Percentiles rank a stretch among this genome's conserved stretches.
phyloP scores from a whole-genome alignment of 441 rosid genomes.

The Erodium chrysanthum region DNA sequence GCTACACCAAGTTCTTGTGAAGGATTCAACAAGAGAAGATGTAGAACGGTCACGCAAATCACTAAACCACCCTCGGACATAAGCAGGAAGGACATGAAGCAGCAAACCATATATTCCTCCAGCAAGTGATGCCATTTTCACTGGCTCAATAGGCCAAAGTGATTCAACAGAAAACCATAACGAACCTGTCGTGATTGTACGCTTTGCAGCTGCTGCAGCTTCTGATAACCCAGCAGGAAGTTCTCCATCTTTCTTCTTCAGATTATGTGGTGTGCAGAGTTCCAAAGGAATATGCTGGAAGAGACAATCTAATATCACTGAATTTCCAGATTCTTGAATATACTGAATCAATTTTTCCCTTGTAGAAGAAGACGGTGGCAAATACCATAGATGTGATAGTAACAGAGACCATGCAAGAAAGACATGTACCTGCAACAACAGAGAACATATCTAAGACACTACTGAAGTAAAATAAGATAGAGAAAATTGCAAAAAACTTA shows the following conservation, averaged over 20 bases:
- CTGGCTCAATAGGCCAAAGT: conserved; percentile 65
- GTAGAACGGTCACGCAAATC: conserved; percentile 73
- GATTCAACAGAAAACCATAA: conserved; percentile 57
- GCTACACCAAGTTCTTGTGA: conserved; percentile 90
- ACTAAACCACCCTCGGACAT: conserved; percentile 83
- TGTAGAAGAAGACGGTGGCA: conserved; percentile 51
- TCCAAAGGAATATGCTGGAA: conserved; percentile 87
- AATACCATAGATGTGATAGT: conserved; percentile 57
- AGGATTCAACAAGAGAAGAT: conserved; percentile 59
- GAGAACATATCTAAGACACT: background rate
- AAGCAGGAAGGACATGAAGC: conserved; percentile 86
- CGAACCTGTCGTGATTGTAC: conserved; percentile 57
- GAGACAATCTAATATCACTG: conserved; percentile 68
- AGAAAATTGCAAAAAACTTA: too few relatives aligned
- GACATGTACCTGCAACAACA: conserved; percentile 52
- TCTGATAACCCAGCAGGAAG: conserved; percentile 45
- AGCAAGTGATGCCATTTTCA: conserved; percentile 66
- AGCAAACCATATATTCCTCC: conserved; percentile 80
- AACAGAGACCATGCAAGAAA: conserved; percentile 84
- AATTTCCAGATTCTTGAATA: conserved; percentile 55
- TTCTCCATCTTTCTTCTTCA: conserved; percentile 66
- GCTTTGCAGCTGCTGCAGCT: conserved; percentile 60
- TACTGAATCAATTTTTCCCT: conserved; percentile 76
- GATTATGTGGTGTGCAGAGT: conserved; percentile 36
- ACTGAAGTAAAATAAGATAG: background rate